A percentile compares a stretch with the other conserved stretches of the same genome.
Conservation (phyloP, 2,329 filamentous ascomycete genomes). For the Ophiocordyceps camponoti-rufipedis region DNA sequence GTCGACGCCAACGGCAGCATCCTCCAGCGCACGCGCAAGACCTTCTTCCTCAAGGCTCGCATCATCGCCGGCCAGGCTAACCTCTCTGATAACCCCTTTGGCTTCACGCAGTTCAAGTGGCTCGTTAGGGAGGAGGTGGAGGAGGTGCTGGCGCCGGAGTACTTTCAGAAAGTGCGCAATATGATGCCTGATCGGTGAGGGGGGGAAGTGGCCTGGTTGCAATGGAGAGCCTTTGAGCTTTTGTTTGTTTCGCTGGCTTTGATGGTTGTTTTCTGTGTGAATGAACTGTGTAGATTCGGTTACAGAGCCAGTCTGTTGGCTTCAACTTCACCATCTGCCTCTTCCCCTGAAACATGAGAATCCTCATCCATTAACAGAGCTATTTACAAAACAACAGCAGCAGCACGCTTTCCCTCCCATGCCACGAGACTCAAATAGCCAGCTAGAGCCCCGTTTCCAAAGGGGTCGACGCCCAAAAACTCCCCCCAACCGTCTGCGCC, state of each 20-base stretch:
- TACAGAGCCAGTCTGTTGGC: background rate
- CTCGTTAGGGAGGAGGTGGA: constrained; percentile 75
- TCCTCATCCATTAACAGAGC: no score
- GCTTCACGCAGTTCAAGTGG: constrained; percentile 78
- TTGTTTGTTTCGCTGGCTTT: background rate
- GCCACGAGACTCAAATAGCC: background rate
- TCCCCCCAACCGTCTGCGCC: background rate
- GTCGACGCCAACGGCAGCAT: constrained; percentile 23
- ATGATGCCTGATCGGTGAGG: constrained; percentile 61
- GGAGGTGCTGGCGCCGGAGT: constrained; percentile 43
- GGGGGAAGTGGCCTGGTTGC: background rate
- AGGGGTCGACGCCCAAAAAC: background rate
- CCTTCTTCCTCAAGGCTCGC: constrained; percentile 88
- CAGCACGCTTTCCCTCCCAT: background rate
- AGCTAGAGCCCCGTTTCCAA: background rate
- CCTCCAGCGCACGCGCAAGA: constrained; percentile 49
- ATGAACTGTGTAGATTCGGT: no score
- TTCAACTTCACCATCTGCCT: no score
- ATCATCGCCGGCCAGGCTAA: constrained; percentile 96
- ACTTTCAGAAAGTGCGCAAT: constrained; percentile 60
- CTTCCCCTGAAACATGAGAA: no score
- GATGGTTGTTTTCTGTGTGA: no score
- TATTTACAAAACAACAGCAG: no score
- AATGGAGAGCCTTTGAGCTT: background rate
- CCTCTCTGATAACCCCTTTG: constrained; percentile 50